phyloP scores from a whole-genome alignment of 2,329 filamentous ascomycete species.

The Xylariomycetidae sp. region DNA sequence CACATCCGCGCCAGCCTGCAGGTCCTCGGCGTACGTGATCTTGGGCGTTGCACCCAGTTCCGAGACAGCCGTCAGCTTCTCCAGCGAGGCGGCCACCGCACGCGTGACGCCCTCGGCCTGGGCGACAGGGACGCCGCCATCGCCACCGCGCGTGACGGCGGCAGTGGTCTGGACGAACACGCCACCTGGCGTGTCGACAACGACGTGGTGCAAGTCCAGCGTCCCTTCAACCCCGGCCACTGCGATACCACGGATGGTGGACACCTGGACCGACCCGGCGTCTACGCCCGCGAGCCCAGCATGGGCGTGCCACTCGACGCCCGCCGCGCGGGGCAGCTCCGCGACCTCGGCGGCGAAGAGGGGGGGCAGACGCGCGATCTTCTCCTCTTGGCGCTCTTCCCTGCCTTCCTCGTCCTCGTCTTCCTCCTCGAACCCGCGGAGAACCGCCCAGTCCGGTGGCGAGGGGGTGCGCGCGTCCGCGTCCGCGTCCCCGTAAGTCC shows the following conservation, averaged over 20 bases:
- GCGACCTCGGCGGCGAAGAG: slow-evolving; percentile 72
- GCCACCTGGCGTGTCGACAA: slow-evolving; percentile 14
- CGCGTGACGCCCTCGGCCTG: slow-evolving; percentile 4
- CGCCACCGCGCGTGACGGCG: neutral
- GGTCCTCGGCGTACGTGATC: slow-evolving; percentile 19
- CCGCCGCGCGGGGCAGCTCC: slow-evolving; percentile 65
- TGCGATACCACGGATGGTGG: slow-evolving; percentile 1
- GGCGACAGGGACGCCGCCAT: slow-evolving; percentile 1
- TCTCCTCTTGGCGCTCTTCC: slow-evolving; percentile 13
- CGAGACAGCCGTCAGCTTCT: slow-evolving; percentile 1
- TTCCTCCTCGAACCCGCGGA: slow-evolving; percentile 32
- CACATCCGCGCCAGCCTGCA: slow-evolving; percentile 10
- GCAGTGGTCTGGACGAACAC: slow-evolving; percentile 20
- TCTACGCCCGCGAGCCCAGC: slow-evolving; percentile 45
- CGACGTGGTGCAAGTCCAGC: slow-evolving; percentile 18
- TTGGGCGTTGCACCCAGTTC: slow-evolving; percentile 14
- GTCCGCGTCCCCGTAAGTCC: slow-evolving; percentile 27
- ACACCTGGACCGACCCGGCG: slow-evolving; percentile 17
- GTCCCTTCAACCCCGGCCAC: neutral
- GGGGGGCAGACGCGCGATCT: slow-evolving; percentile 45
- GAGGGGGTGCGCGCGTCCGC: slow-evolving; percentile 21
- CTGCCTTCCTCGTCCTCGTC: slow-evolving; percentile 21
- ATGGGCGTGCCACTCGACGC: slow-evolving; percentile 79
- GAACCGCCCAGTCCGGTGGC: slow-evolving; percentile 47
- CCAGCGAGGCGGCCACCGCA: slow-evolving; percentile 8